These are phyloP conservation scores for Vitellaria paradoxa DNA, from an alignment of 179 eudicot species.

Conservation along the genomic window DNA sequence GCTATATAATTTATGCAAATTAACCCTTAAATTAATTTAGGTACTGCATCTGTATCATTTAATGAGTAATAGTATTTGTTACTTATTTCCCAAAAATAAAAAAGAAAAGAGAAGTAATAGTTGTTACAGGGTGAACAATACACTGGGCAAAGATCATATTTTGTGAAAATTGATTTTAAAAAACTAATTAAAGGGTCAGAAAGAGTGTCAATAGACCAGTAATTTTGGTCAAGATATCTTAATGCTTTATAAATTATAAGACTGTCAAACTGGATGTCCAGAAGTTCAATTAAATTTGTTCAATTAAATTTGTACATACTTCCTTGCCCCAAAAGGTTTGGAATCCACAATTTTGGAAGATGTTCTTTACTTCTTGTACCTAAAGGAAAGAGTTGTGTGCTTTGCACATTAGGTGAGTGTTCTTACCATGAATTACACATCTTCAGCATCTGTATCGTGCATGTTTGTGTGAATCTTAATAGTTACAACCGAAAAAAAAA, in stretches of 20 bases:
- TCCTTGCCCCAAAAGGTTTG: not conserved
- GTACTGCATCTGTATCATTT: not conserved
- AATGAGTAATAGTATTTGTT: slow-evolving; percentile 2
- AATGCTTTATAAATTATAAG: not conserved
- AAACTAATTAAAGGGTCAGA: not conserved
- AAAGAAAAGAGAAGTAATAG: not conserved
- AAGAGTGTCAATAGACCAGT: not conserved
- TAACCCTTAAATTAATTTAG: not conserved
- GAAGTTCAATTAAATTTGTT: not conserved
- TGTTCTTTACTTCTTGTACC: not conserved
- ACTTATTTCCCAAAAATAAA: no score
- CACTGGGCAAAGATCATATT: no score
- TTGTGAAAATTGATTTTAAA: no score
- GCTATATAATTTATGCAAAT: not conserved
- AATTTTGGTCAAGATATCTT: not conserved
- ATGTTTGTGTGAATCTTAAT: no score
- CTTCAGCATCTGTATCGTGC: no score
- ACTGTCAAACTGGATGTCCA: not conserved
- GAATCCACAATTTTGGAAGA: not conserved
- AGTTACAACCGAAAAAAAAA: no score
- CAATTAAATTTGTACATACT: not conserved
- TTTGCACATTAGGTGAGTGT: not conserved
- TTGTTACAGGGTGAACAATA: not conserved
- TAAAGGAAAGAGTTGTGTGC: no score
- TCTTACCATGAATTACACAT: not conserved